Conservation (phyloP, 108 stramenopile species). For the Cyclotella atomus region DNA sequence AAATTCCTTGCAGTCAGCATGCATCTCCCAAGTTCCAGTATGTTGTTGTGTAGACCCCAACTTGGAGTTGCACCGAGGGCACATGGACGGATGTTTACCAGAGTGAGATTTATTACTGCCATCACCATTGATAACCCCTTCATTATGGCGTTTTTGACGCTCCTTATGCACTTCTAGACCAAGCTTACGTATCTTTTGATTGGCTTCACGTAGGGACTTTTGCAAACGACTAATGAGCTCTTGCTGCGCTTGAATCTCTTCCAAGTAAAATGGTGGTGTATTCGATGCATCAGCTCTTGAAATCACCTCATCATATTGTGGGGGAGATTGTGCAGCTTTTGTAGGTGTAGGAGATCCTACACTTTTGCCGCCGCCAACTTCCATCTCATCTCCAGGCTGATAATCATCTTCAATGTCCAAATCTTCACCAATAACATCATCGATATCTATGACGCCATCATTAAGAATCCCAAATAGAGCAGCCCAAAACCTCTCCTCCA, state of each 20-base stretch:
- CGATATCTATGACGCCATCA: conserved; percentile 30
- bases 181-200: conserved; percentile 38
- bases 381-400: conserved; percentile 18
- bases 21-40: conserved; percentile 63
- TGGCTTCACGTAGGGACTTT: conserved; percentile 43
- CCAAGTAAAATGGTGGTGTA: conserved; percentile 25
- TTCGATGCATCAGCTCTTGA: conserved; percentile 8
- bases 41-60: conserved; percentile 41
- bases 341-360: neutral
- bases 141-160: conserved; percentile 16
- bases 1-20: conserved; percentile 68
- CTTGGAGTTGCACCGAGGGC: conserved; percentile 28
- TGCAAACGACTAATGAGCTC: conserved; percentile 30
- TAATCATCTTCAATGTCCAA: conserved; percentile 29
- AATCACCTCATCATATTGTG: neutral
- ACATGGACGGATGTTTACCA: neutral
- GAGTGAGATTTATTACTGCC: neutral
- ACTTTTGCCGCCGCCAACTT: too few relatives aligned
- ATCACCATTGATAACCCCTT: neutral
- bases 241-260: conserved; percentile 33
- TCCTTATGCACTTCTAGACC: conserved; percentile 49
- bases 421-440: conserved; percentile 19
- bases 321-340: neutral
- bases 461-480: conserved; percentile 35
- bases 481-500: conserved; percentile 48